Evolutionary conservation across 257 asterid genomes (phyloP).

Genomic region (Scutellaria barbata): DNA sequence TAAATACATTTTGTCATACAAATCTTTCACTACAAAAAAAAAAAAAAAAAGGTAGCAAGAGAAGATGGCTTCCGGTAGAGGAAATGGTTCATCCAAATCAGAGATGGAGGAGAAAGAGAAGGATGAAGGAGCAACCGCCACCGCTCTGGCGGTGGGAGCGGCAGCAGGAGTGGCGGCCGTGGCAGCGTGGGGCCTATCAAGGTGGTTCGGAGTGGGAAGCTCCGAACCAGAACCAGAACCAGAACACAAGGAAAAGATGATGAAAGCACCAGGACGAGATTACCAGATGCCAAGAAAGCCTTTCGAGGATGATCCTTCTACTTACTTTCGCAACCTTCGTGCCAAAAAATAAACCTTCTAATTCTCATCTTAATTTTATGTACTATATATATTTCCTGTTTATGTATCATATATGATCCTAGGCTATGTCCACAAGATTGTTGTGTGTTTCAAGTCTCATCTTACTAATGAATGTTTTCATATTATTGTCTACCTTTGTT

Average conservation of each 20-base stretch:
- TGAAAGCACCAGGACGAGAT: conserved; percentile 39
- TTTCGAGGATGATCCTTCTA: conserved; percentile 19
- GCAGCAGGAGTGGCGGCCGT: conserved; percentile 28
- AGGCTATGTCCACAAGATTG: too few relatives aligned
- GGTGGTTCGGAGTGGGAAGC: conserved; percentile 15
- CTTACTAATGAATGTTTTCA: too few relatives aligned
- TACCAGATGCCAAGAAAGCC: conserved; percentile 30
- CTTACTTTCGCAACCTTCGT: conserved; percentile 31
- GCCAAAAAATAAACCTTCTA: background rate
- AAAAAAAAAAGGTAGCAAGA: too few relatives aligned
- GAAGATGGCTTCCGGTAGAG: background rate
- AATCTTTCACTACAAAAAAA: background rate
- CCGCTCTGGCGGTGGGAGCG: conserved; percentile 21
- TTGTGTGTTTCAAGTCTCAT: too few relatives aligned
- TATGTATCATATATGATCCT: too few relatives aligned
- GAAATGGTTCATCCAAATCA: background rate
- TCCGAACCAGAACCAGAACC: background rate
- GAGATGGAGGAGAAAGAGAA: conserved; percentile 23
- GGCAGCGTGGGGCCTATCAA: conserved; percentile 34
- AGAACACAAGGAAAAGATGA: conserved; percentile 32
- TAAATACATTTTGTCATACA: background rate
- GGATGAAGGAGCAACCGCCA: background rate
- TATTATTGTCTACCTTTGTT: too few relatives aligned
- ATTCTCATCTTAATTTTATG: too few relatives aligned
- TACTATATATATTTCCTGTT: too few relatives aligned